A percentile compares a stretch with the other conserved stretches of the same genome.
Evolutionary conservation across 495 filamentous ascomycete species (phyloP).

Genomic region (Bacidia gigantensis): DNA sequence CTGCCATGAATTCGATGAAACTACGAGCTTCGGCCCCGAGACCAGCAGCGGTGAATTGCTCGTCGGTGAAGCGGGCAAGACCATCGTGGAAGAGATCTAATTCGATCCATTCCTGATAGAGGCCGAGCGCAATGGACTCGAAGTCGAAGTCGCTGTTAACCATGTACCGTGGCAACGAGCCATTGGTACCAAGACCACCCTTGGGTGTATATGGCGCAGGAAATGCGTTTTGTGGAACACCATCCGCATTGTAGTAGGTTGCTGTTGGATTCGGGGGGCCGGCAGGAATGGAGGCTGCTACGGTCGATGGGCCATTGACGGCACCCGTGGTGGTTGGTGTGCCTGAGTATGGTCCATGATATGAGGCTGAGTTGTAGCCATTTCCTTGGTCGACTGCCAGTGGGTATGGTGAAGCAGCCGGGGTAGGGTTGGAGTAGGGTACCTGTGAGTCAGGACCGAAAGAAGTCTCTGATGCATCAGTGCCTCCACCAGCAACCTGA

Average conservation of each 20-base stretch:
- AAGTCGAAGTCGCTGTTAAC: slow-evolving; percentile 62
- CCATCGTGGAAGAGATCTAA: slow-evolving; percentile 77
- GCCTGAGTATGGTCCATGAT: slow-evolving; percentile 44
- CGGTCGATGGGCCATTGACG: slow-evolving; percentile 34
- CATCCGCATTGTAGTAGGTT: slow-evolving; percentile 53
- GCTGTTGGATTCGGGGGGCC: slow-evolving; percentile 35
- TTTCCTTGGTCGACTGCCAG: slow-evolving; percentile 8
- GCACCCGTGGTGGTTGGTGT: slow-evolving; percentile 46
- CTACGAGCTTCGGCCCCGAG: slow-evolving; percentile 53
- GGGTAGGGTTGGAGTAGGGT: slow-evolving; percentile 6
- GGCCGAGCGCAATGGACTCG: slow-evolving; percentile 40
- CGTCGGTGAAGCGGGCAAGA: slow-evolving; percentile 50
- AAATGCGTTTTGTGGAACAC: slow-evolving; percentile 47
- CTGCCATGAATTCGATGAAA: slow-evolving; percentile 71
- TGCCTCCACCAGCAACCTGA: slow-evolving; percentile 5
- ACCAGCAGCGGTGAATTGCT: slow-evolving; percentile 57
- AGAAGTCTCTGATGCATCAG: slow-evolving; percentile 6
- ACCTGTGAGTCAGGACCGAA: slow-evolving; percentile 15
- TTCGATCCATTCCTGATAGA: slow-evolving; percentile 60
- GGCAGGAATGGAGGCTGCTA: slow-evolving; percentile 34
- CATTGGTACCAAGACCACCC: slow-evolving; percentile 73
- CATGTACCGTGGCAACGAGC: slow-evolving; percentile 56
- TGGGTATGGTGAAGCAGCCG: slow-evolving; percentile 9
- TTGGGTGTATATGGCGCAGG: slow-evolving; percentile 62
- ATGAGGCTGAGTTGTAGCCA: slow-evolving; percentile 16